Base-by-base conservation (phyloP, 1,284 basidiomycete genomes). In the Xanthoconium separans region DNA sequence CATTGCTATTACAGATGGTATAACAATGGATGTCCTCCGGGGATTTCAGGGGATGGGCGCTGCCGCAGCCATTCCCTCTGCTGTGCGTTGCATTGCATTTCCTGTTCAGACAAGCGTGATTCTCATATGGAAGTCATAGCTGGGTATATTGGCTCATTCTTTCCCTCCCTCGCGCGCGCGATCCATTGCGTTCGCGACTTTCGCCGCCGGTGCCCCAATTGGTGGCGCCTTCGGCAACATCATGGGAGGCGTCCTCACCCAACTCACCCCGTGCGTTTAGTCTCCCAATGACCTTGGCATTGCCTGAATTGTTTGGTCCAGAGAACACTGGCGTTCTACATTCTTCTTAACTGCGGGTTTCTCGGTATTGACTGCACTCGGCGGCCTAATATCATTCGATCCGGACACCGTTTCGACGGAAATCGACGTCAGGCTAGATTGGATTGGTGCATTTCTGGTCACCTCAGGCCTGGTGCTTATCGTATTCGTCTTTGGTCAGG, bases 401-500 rank as follows among this genome's bases (percentile, higher is more conserved):
- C 54, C 70, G 0, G 84, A 85, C 58, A 20, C 65, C 5, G 73
- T 74, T 1, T 78, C 78, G 0, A 59, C 65, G 6, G 80, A 82
- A 54, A 42, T 27, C 0, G 86, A 91, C 59, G 73, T 72, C 24
- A 77, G 88, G 0, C 76, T 96, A 0, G 93, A 97, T 65, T 95
- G 91, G 89, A 64, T 91, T 20, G 93, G 94, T 6, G 89, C 88
- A 0, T 73, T 82, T 18, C 70, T 95, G 31, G 78, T 92, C 44
- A 93, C 91, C 0, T 68, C 77, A 0, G 93, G 90, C 0, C 75
- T 95, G 13, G 84, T 91, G 0, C 75, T 95, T 3, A 77, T 96
- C 58, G 80, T 90, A 12, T 95, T 95, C 63, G 83, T 86, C 1
- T 79, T 96, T 2, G 85, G 86, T 44, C 84, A 92, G 63, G 92